A percentile compares a stretch with the other conserved stretches of the same genome.
Conservation (phyloP, 495 filamentous ascomycete genomes). For the Talaromyces adpressus region DNA sequence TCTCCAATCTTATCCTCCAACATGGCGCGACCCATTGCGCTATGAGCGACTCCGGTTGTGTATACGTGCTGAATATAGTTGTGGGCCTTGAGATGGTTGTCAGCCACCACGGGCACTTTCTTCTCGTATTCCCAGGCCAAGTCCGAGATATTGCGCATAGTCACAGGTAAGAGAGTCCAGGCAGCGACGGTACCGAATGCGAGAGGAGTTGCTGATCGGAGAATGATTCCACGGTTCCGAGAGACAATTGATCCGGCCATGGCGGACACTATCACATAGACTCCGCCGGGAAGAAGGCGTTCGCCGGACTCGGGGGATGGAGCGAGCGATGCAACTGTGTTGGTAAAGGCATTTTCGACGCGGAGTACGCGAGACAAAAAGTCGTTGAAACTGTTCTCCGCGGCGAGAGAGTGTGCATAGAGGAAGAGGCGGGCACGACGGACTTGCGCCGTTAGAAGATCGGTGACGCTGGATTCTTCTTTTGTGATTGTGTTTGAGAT, state of each 20-base stretch:
- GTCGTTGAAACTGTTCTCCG: constrained; percentile 72
- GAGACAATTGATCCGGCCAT: constrained; percentile 89
- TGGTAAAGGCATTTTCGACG: constrained; percentile 72
- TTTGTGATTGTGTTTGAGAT: constrained; percentile 21
- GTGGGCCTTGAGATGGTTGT: constrained; percentile 63
- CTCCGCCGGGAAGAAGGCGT: constrained; percentile 70
- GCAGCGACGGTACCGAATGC: constrained; percentile 67
- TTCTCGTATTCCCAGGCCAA: constrained; percentile 87
- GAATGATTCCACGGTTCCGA: constrained; percentile 73
- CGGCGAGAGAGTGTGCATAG: constrained; percentile 59
- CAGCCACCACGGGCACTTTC: constrained; percentile 67
- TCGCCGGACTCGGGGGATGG: constrained; percentile 77
- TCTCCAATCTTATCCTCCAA: constrained; percentile 71
- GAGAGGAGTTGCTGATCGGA: constrained; percentile 64
- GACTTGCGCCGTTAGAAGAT: constrained; percentile 81
- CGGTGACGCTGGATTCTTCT: constrained; percentile 72
- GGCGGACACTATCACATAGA: constrained; percentile 85
- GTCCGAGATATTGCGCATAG: constrained; percentile 77
- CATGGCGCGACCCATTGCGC: constrained; percentile 58
- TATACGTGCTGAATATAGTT: constrained; percentile 61
- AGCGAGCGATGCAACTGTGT: constrained; percentile 78
- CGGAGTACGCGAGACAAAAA: constrained; percentile 66
- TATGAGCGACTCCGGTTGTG: constrained; percentile 63
- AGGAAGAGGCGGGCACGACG: constrained; percentile 72
- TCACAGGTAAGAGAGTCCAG: constrained; percentile 67